Evolutionary conservation across 2,329 filamentous ascomycete genomes (phyloP).

Genomic region (Metarhizium humberi): DNA sequence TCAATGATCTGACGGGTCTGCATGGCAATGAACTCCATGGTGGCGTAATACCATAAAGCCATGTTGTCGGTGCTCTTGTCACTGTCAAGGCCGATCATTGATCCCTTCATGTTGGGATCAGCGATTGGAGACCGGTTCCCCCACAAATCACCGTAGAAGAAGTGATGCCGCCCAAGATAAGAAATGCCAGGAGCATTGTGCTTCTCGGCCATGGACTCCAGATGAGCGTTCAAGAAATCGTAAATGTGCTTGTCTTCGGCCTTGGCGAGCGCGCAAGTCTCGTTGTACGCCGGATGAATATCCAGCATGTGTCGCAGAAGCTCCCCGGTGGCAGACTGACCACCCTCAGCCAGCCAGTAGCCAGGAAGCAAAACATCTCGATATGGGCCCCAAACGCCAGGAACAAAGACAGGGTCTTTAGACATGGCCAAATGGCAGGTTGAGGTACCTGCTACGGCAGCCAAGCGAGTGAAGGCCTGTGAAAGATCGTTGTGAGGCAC

Average conservation of each 20-base stretch:
- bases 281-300: conserved; percentile 82
- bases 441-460: conserved; percentile 90
- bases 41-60: conserved; percentile 86
- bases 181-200: conserved; percentile 65
- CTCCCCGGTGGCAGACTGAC: conserved; percentile 92
- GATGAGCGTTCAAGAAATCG: conserved; percentile 84
- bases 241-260: conserved; percentile 85
- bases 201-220: conserved; percentile 65
- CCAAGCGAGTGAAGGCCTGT: conserved; percentile 86
- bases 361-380: conserved; percentile 84
- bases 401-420: conserved; percentile 82
- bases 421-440: conserved; percentile 98
- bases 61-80: conserved; percentile 84
- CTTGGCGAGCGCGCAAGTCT: conserved; percentile 69
- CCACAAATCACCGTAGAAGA: conserved; percentile 97
- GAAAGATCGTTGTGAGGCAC: conserved; percentile 74
- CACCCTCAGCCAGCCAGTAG: conserved; percentile 96
- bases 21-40: conserved; percentile 96
- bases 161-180: conserved; percentile 85
- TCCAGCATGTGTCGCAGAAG: conserved; percentile 90
- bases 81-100: conserved; percentile 75
- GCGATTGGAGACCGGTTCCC: conserved; percentile 93
- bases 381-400: conserved; percentile 96
- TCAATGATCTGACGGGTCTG: conserved; percentile 95
- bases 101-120: conserved; percentile 85